Evolutionary conservation across 2,329 filamentous ascomycete genomes (phyloP).

Genomic region (Clonostachys rosea): DNA sequence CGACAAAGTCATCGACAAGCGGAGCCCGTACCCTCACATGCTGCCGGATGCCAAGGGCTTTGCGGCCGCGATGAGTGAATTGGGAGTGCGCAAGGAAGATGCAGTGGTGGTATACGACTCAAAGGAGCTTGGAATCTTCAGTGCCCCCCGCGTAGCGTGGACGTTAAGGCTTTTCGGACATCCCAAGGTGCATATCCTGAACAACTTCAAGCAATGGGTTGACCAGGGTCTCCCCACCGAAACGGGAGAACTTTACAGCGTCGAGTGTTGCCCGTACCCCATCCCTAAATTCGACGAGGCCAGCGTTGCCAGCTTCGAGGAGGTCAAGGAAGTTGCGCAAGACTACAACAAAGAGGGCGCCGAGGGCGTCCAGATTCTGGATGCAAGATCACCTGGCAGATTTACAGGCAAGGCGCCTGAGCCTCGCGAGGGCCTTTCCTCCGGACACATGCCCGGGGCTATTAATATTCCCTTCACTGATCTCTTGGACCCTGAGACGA

Average conservation of each 20-base stretch:
- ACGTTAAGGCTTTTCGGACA: conserved; percentile 90
- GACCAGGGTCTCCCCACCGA: conserved; percentile 79
- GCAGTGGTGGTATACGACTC: conserved; percentile 92
- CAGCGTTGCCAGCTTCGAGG: conserved; percentile 76
- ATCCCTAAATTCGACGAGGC: conserved; percentile 54
- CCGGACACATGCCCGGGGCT: conserved; percentile 87
- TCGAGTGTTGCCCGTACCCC: conserved; percentile 61
- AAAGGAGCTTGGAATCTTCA: conserved; percentile 89
- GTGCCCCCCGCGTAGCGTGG: conserved; percentile 90
- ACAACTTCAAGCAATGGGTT: conserved; percentile 95
- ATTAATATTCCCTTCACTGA: conserved; percentile 77
- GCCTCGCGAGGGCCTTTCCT: conserved; percentile 78
- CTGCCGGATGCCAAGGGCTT: conserved; percentile 78
- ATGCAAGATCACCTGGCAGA: conserved; percentile 75
- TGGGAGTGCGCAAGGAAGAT: conserved; percentile 85
- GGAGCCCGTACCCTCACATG: conserved; percentile 94
- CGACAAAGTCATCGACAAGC: conserved; percentile 83
- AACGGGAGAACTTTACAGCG: conserved; percentile 66
- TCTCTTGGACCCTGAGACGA: conserved; percentile 78
- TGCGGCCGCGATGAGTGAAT: conserved; percentile 78
- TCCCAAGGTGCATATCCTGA: conserved; percentile 79
- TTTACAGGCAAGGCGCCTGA: conserved; percentile 83
- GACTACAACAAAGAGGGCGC: conserved; percentile 78
- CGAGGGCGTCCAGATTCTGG: conserved; percentile 81
- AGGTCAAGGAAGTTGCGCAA: conserved; percentile 71